phyloP scores from a whole-genome alignment of 805 yeast species.

The Myxozyma neglecta region DNA sequence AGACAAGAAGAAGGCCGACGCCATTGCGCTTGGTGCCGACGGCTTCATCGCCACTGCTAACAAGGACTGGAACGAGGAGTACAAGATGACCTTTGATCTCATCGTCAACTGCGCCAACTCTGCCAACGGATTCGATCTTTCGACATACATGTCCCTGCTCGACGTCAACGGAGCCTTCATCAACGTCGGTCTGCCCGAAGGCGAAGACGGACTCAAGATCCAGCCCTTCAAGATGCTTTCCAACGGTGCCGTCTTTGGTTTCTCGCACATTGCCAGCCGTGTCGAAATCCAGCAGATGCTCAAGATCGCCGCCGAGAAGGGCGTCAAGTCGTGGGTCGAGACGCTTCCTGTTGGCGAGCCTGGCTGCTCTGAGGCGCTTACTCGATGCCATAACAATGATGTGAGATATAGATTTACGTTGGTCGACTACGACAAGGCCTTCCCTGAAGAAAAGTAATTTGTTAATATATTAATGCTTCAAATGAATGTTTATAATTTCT shows the following conservation, averaged over 20 bases:
- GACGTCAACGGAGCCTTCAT: constrained; percentile 59
- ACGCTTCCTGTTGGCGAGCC: constrained; percentile 42
- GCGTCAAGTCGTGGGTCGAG: constrained; percentile 35
- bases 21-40: constrained; percentile 55
- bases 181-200: constrained; percentile 62
- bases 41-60: constrained; percentile 52
- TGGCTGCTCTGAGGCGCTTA: constrained; percentile 41
- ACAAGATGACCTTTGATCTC: constrained; percentile 47
- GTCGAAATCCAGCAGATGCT: constrained; percentile 65
- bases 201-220: constrained; percentile 23
- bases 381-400: constrained; percentile 41
- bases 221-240: constrained; percentile 23
- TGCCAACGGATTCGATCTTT: constrained; percentile 51
- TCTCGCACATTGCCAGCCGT: constrained; percentile 64
- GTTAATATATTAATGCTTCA: too few relatives aligned
- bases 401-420: constrained; percentile 48
- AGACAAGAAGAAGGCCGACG: constrained; percentile 51
- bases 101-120: constrained; percentile 56
- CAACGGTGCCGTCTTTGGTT: constrained; percentile 50
- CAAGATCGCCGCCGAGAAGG: constrained; percentile 58
- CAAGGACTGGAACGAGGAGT: constrained; percentile 41
- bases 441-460: constrained; percentile 21
- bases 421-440: constrained; percentile 47
- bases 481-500: too few relatives aligned
- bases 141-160: constrained; percentile 50